Evolutionary conservation across 768 basidiomycete species (phyloP).

Genomic region (Mycena amicta): DNA sequence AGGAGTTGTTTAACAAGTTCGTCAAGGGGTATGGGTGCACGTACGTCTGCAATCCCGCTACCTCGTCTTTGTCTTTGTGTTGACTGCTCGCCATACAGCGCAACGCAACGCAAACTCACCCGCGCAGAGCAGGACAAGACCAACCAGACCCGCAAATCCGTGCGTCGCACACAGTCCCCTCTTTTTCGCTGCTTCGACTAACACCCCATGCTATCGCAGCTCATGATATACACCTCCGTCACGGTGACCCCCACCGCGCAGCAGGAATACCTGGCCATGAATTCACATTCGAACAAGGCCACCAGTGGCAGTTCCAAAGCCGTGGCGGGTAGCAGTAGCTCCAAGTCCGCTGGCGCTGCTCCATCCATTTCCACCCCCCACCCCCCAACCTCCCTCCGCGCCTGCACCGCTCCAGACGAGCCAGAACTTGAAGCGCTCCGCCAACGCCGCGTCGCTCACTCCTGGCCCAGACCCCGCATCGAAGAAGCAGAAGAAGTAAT

Average conservation of each 20-base stretch:
- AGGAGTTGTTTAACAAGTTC: conserved; percentile 29
- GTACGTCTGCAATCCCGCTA: conserved; percentile 18
- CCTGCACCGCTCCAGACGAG: not conserved
- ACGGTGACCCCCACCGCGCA: conserved; percentile 17
- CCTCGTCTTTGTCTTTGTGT: too few species aligned
- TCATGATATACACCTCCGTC: conserved; percentile 22
- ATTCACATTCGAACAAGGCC: conserved; percentile 10
- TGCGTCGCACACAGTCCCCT: conserved; percentile 4
- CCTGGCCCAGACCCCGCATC: not conserved
- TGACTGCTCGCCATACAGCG: conserved; percentile 20
- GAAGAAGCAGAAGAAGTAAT: not conserved
- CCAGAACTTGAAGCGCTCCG: not conserved
- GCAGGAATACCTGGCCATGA: conserved; percentile 18
- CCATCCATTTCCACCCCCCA: not conserved
- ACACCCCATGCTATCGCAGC: conserved; percentile 7
- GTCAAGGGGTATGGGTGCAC: conserved; percentile 33
- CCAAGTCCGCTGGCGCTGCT: not conserved
- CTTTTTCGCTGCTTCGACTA: too few species aligned
- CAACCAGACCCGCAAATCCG: conserved; percentile 33
- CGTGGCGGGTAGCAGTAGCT: not conserved
- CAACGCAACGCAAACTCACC: conserved; percentile 28
- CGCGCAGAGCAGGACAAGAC: conserved; percentile 32
- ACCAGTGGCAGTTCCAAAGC: not conserved
- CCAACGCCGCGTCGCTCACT: not conserved
- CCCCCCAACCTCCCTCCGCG: too few species aligned